Evolutionary conservation across 2,329 filamentous ascomycete species (phyloP).

Genomic region (Conoideocrella luteorostrata): DNA sequence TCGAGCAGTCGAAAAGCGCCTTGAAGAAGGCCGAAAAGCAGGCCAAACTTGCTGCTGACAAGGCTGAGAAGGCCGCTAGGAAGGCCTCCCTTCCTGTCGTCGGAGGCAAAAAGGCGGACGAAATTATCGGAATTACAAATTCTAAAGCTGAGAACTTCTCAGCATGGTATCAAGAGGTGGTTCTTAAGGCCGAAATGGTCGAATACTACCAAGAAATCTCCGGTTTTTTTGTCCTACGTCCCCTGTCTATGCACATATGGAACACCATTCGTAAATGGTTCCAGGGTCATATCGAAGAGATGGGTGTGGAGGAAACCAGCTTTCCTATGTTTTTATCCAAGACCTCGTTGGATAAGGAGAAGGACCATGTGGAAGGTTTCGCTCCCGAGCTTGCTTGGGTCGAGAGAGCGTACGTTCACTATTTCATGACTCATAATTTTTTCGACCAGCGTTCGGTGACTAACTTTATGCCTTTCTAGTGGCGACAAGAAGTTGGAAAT

Average conservation of each 20-base stretch:
- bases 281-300: conserved; percentile 70
- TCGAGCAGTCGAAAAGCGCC: conserved; percentile 51
- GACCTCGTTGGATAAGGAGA: conserved; percentile 81
- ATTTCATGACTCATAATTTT: background rate
- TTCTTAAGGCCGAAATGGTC: conserved; percentile 94
- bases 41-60: conserved; percentile 53
- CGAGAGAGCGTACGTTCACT: conserved; percentile 61
- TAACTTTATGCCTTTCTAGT: conserved; percentile 41
- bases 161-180: conserved; percentile 95
- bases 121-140: conserved; percentile 82
- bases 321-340: conserved; percentile 94
- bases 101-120: conserved; percentile 54
- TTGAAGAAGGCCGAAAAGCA: conserved; percentile 61
- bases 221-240: conserved; percentile 92
- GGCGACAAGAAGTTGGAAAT: conserved; percentile 90
- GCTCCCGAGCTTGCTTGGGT: conserved; percentile 89
- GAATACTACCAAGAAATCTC: conserved; percentile 93
- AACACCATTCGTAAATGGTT: conserved; percentile 61
- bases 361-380: conserved; percentile 98
- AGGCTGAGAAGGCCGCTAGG: conserved; percentile 57
- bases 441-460: background rate
- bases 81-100: conserved; percentile 43
- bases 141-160: conserved; percentile 82
- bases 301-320: conserved; percentile 92
- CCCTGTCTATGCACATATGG: conserved; percentile 61